Conservation (phyloP, 805 yeast genomes). For the Ogataea thermomethanolica region DNA sequence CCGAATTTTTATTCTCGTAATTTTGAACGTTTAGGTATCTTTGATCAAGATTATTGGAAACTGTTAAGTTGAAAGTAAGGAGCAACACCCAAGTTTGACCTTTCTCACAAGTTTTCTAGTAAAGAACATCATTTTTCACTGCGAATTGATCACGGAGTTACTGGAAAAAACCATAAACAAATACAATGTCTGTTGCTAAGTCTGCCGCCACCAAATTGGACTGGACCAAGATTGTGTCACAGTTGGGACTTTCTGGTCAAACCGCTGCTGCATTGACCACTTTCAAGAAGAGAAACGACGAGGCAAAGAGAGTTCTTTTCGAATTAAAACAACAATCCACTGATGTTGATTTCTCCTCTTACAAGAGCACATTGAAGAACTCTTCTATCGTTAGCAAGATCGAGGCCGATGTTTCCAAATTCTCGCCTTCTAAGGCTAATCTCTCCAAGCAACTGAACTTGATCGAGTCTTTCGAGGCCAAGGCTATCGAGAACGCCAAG, state of each 20-base stretch:
- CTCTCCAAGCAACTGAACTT: conserved; percentile 86
- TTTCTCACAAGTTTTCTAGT: not conserved
- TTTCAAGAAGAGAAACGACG: conserved; percentile 98
- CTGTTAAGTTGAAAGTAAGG: conserved; percentile 1
- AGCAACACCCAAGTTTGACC: not conserved
- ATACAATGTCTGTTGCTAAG: conserved; percentile 35
- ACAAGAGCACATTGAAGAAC: conserved; percentile 81
- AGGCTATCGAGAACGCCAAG: conserved; percentile 94
- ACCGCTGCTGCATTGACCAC: conserved; percentile 86
- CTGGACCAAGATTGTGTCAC: conserved; percentile 88
- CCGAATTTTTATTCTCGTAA: conserved; percentile 5
- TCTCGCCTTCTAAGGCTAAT: conserved; percentile 83
- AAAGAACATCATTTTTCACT: not conserved
- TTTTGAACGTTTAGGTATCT: conserved; percentile 7
- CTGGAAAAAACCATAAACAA: conserved; percentile 8
- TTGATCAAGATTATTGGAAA: conserved; percentile 6
- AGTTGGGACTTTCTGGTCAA: conserved; percentile 87
- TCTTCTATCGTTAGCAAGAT: conserved; percentile 72
- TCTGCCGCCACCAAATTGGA: conserved; percentile 83
- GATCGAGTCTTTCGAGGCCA: conserved; percentile 88
- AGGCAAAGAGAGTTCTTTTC: conserved; percentile 80
- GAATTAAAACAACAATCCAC: conserved; percentile 71
- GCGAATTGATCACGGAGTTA: conserved; percentile 7
- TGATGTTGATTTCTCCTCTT: conserved; percentile 75
- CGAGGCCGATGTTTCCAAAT: conserved; percentile 68